Conservation (phyloP, 306 rosid species). For the Cicer pinnatifidum region DNA sequence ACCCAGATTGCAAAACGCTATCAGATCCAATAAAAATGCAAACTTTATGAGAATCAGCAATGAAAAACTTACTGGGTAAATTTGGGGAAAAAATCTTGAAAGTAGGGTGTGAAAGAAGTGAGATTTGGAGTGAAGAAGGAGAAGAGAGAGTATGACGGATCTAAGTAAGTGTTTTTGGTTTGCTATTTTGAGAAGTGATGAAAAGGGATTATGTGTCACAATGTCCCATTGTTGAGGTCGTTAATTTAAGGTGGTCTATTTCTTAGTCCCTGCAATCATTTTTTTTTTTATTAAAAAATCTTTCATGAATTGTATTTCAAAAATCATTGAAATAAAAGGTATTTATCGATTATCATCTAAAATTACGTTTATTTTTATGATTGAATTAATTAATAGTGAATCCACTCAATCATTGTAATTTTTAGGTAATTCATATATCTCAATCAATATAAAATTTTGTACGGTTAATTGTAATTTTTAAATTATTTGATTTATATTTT, state of each 20-base stretch:
- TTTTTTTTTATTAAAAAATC: no score
- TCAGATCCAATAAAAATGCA: constrained; percentile 39
- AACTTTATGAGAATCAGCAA: constrained; percentile 10
- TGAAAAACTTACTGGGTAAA: constrained; percentile 43
- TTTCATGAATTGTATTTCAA: no score
- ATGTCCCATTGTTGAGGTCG: constrained; percentile 42
- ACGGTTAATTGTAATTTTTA: no score
- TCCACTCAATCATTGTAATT: no score
- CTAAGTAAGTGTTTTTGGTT: constrained; percentile 27
- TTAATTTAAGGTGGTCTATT: constrained; percentile 38
- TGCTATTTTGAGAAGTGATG: constrained; percentile 47
- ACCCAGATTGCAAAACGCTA: constrained; percentile 34
- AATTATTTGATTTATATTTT: no score
- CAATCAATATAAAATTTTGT: no score
- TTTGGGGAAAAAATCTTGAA: constrained; percentile 16
- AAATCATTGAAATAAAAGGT: no score
- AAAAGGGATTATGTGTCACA: constrained; percentile 40
- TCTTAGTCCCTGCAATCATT: constrained; percentile 1
- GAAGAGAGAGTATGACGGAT: constrained; percentile 36
- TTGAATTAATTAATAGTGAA: no score
- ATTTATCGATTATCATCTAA: no score
- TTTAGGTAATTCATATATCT: no score
- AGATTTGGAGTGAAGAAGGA: constrained; percentile 42
- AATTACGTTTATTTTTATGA: no score
- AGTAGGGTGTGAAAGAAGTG: constrained; percentile 34